Evolutionary conservation across 352 stramenopile genomes (phyloP), one percentile per base, ranked within the genome.

Genomic region (Globisporangium lucens): DNA sequence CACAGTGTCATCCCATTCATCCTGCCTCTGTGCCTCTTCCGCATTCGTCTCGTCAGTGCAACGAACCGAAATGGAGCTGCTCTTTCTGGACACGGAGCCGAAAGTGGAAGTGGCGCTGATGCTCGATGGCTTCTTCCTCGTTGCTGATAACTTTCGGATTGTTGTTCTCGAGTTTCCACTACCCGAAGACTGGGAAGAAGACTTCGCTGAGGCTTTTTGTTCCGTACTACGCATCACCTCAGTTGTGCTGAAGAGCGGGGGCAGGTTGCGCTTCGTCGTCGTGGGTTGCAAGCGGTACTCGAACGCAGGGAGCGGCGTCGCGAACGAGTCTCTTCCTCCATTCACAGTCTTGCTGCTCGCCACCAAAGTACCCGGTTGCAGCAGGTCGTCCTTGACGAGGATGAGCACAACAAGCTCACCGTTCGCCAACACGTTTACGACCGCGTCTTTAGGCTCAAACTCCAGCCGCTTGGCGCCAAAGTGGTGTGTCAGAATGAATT

Each of bases 341-440:
- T 38, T 41, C 10, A 41, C 8, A n/a, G 24, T 56, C 13, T 15
- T 56, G 29, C 33, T 62, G 15, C 17, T 10, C 20, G 43, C 33
- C 4, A 27, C 38, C 36, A 30, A 38, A 27, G 20, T 43, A 13
- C 15, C 35, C 15, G 24, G 8, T 52, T 56, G 52, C 22, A n/a
- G 35, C 47, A 22, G 55, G 2, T 63, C 51, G 12, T 62, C 65
- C 7, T 53, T 69, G 13, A 20, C 17, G 22, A 65, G 27, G 20
- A 77, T 53, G 27, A 84, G 46, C n/a, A 87, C 76, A 5, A 87
- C 56, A 24, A 87, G 61, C 66, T 87, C 76, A 17, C 79, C 76
- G 30, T 78, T 82, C 24, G 65, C 60, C 6, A 87, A 20, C 13
- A 74, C 72, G 6, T 61, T 73, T 1, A 59, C 57, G 7, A 84